Evolutionary conservation across 306 rosid genomes (phyloP).

Genomic region (Pyrus bretschneideri): DNA sequence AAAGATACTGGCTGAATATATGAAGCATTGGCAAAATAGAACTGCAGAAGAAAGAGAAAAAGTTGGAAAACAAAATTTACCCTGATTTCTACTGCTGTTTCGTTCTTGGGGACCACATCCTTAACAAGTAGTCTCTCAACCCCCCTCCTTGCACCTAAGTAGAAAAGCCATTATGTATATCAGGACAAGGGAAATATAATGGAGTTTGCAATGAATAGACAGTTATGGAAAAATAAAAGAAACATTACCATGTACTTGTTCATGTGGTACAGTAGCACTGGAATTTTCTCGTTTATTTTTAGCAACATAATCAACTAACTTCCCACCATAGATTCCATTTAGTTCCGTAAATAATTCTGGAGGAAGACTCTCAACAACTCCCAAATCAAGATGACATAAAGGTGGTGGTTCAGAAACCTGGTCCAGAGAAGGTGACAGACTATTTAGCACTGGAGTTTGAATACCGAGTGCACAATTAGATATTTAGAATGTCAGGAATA

Average conservation of each 20-base stretch:
- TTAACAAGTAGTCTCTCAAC: constrained; percentile 17
- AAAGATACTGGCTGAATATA: not conserved
- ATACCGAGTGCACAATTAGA: not conserved
- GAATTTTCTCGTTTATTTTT: constrained; percentile 37
- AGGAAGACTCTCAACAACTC: constrained; percentile 74
- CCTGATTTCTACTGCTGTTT: constrained; percentile 32
- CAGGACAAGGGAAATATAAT: constrained; percentile 1
- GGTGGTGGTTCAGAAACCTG: constrained; percentile 55
- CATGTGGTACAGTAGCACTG: constrained; percentile 8
- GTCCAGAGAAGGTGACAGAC: constrained; percentile 26
- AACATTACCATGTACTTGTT: constrained; percentile 29
- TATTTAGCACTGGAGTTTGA: constrained; percentile 29
- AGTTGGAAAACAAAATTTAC: constrained; percentile 26
- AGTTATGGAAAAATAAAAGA: not conserved
- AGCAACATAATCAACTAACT: constrained; percentile 54
- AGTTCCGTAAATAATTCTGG: constrained; percentile 69
- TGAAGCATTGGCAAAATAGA: not conserved
- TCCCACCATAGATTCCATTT: constrained; percentile 69
- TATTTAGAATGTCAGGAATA: too few species aligned
- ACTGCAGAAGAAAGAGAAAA: constrained; percentile 2
- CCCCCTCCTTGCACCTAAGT: constrained; percentile 30
- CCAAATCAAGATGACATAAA: constrained; percentile 67
- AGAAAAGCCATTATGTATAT: constrained; percentile 15
- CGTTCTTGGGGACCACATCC: constrained; percentile 17
- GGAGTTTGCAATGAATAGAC: constrained; percentile 1